These are phyloP conservation scores for Alternaria hordeiaustralica DNA, from an alignment of 2,329 filamentous ascomycete species.

Conservation along the genomic window DNA sequence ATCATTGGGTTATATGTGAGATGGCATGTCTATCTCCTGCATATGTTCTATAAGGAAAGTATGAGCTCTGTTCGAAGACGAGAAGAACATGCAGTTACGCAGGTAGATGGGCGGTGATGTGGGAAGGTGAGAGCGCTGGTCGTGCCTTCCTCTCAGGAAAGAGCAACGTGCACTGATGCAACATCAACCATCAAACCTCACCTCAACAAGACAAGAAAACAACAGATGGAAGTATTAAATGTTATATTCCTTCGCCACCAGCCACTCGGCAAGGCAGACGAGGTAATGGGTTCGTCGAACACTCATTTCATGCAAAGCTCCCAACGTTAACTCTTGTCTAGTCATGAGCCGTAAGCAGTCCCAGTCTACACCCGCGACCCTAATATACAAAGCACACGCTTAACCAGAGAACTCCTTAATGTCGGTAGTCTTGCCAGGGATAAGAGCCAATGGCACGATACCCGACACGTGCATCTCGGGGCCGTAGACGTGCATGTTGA, in stretches of 20 bases:
- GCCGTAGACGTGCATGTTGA: slow-evolving; percentile 91
- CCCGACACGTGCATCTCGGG: slow-evolving; percentile 89
- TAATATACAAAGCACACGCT: slow-evolving; percentile 40
- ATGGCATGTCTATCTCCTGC: neutral
- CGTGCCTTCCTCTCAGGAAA: neutral
- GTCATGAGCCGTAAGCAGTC: slow-evolving; percentile 35
- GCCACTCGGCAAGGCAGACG: slow-evolving; percentile 17
- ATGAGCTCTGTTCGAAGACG: neutral
- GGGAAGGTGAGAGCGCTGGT: neutral
- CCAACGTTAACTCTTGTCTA: slow-evolving; percentile 40
- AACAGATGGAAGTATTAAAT: slow-evolving; percentile 14
- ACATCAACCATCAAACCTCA: neutral
- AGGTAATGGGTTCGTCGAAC: slow-evolving; percentile 24
- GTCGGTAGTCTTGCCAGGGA: slow-evolving; percentile 63
- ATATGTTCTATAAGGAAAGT: neutral
- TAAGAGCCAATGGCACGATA: slow-evolving; percentile 90
- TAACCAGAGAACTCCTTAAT: slow-evolving; percentile 68
- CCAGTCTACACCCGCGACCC: slow-evolving; percentile 21
- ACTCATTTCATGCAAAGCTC: slow-evolving; percentile 23
- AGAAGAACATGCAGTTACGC: no score
- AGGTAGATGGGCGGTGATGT: no score
- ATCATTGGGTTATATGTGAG: neutral
- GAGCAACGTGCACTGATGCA: neutral
- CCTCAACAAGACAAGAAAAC: neutral
- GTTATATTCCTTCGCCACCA: slow-evolving; percentile 13